Conservation (phyloP, 371 early-diverging fungal species). For the Rhizopus stolonifer region DNA sequence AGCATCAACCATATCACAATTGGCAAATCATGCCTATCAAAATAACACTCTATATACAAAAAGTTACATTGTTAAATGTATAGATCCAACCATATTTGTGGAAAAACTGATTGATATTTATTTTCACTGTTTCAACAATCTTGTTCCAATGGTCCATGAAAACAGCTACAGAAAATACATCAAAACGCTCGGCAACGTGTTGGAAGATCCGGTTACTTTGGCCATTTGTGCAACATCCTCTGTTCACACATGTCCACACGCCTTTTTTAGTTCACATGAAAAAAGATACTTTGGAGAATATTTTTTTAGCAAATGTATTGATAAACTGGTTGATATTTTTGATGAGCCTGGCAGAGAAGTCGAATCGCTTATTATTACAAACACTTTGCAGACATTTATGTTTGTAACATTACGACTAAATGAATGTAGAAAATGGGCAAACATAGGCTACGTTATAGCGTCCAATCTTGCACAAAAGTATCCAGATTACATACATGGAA, state of each 20-base stretch:
- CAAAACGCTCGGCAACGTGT: background rate
- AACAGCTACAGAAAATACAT: slow-evolving; percentile 13
- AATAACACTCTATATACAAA: background rate
- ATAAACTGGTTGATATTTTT: slow-evolving; percentile 3
- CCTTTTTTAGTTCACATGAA: background rate
- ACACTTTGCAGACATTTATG: background rate
- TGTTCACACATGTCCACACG: slow-evolving; percentile 1
- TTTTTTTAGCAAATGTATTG: slow-evolving; percentile 3
- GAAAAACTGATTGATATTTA: slow-evolving; percentile 9
- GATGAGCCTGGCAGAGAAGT: slow-evolving; percentile 3
- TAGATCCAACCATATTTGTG: slow-evolving; percentile 1
- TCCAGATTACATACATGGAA: background rate
- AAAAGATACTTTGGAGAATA: slow-evolving; percentile 2
- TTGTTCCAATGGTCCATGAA: slow-evolving; percentile 16
- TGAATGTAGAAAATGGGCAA: background rate
- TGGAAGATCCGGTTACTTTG: slow-evolving; percentile 16
- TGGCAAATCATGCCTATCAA: background rate
- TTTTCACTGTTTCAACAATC: slow-evolving; percentile 13
- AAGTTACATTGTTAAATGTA: background rate
- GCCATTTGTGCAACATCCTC: slow-evolving; percentile 13
- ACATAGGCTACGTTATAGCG: background rate
- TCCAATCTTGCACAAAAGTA: background rate
- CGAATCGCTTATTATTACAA: slow-evolving; percentile 3
- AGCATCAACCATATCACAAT: background rate
- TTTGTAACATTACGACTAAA: background rate